These are phyloP conservation scores for Phaffia tasmanica DNA, from an alignment of 768 basidiomycete species.

Conservation along the genomic window DNA sequence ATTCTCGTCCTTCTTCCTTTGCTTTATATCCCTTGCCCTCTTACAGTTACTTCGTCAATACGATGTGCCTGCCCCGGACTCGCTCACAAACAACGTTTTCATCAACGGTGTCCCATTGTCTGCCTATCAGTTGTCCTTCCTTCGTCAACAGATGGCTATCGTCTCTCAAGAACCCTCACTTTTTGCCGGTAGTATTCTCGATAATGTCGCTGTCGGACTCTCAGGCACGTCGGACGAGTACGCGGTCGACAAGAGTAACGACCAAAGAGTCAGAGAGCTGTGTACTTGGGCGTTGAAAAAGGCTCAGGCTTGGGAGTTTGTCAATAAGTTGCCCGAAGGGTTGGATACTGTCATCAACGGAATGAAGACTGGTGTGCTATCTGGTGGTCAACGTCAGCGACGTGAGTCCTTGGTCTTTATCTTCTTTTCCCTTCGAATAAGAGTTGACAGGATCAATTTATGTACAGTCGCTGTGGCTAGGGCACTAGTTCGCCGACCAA, in stretches of 20 bases:
- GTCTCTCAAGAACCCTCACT: conserved; percentile 22
- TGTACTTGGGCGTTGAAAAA: conserved; percentile 30
- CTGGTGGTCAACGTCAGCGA: conserved; percentile 34
- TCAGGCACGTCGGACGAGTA: conserved; percentile 33
- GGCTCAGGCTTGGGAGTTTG: conserved; percentile 37
- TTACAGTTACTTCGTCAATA: conserved; percentile 31
- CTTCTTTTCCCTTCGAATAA: no score
- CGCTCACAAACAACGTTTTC: conserved; percentile 17
- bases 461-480: conserved; percentile 24
- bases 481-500: conserved; percentile 25
- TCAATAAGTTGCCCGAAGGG: conserved; percentile 33
- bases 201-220: conserved; percentile 37
- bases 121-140: conserved; percentile 11
- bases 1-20: no score
- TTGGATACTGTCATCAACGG: conserved; percentile 32
- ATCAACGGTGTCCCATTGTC: conserved; percentile 9
- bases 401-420: background rate
- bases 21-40: no score
- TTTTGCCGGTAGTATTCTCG: conserved; percentile 33
- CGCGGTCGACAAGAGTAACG: conserved; percentile 27
- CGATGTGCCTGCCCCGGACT: conserved; percentile 28
- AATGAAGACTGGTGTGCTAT: conserved; percentile 33
- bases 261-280: conserved; percentile 26
- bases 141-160: conserved; percentile 19
- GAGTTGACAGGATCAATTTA: background rate